Conservation (phyloP, 768 basidiomycete species). For the Boletus fagicola region DNA sequence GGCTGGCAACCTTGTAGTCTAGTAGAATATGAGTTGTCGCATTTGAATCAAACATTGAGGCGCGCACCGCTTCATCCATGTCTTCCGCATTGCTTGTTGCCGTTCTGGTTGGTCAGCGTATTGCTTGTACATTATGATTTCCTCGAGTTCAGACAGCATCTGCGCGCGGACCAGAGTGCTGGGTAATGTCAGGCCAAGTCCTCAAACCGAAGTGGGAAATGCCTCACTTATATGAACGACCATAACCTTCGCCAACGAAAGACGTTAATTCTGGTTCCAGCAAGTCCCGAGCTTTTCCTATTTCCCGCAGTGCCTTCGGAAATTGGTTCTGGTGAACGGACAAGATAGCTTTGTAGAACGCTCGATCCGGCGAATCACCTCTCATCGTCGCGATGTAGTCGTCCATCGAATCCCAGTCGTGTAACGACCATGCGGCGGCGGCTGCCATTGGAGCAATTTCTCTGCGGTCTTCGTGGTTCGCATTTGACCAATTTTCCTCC, state of each 20-base stretch:
- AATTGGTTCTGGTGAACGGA: conserved; percentile 97
- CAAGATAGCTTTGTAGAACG: conserved; percentile 95
- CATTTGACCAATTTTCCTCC: conserved; percentile 82
- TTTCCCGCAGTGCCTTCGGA: conserved; percentile 83
- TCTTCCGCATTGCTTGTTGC: conserved; percentile 86
- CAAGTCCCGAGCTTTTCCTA: conserved; percentile 88
- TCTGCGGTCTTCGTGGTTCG: conserved; percentile 77
- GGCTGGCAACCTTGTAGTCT: conserved; percentile 95
- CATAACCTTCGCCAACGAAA: conserved; percentile 93
- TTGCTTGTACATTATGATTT: conserved; percentile 95
- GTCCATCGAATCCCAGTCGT: conserved; percentile 99
- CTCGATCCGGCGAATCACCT: conserved; percentile 86
- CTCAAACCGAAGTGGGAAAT: not conserved
- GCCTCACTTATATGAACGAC: conserved; percentile 91
- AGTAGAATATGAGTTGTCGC: conserved; percentile 1
- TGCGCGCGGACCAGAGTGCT: conserved; percentile 97
- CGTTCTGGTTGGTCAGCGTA: conserved; percentile 90
- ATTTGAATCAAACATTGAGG: not conserved
- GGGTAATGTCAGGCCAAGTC: conserved; percentile 13
- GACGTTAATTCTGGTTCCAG: conserved; percentile 89
- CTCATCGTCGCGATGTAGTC: conserved; percentile 95
- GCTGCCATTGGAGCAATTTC: conserved; percentile 97
- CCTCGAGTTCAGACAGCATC: conserved; percentile 97
- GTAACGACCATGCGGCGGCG: conserved; percentile 94
- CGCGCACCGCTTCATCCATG: conserved; percentile 92